These are phyloP conservation scores for Grammothele lineata DNA, from an alignment of 768 basidiomycete genomes.

Conservation along the genomic window DNA sequence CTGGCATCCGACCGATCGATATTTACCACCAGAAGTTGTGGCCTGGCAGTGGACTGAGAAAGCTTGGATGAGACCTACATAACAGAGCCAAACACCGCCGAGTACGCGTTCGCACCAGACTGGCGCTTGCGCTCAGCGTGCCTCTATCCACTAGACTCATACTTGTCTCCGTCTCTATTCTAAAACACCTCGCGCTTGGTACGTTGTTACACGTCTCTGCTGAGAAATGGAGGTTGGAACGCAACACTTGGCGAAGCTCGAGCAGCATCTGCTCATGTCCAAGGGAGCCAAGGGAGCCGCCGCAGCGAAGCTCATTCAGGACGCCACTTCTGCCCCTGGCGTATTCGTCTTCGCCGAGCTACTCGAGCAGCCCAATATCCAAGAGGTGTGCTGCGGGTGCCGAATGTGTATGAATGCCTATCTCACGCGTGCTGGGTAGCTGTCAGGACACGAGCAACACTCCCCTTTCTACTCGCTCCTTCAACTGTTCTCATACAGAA, in stretches of 20 bases:
- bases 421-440: slow-evolving; percentile 38
- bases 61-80: too few species aligned
- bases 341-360: slow-evolving; percentile 92
- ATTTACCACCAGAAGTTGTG: too few species aligned
- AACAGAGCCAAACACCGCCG: neutral
- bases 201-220: too few species aligned
- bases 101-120: too few species aligned
- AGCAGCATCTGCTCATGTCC: slow-evolving; percentile 89
- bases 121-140: too few species aligned
- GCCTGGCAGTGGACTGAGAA: too few species aligned
- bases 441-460: slow-evolving; percentile 62
- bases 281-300: slow-evolving; percentile 91
- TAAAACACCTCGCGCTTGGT: too few species aligned
- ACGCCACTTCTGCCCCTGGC: slow-evolving; percentile 85
- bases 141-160: too few species aligned
- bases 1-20: too few species aligned
- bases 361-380: slow-evolving; percentile 75
- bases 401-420: neutral
- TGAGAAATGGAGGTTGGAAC: slow-evolving; percentile 70
- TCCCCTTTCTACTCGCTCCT: slow-evolving; percentile 60
- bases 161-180: too few species aligned
- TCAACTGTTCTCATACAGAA: slow-evolving; percentile 87
- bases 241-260: slow-evolving; percentile 65
- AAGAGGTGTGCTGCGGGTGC: slow-evolving; percentile 54
- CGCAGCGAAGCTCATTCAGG: slow-evolving; percentile 82